Conservation (phyloP, 352 stramenopile genomes). For the Phytophthora tubulina region DNA sequence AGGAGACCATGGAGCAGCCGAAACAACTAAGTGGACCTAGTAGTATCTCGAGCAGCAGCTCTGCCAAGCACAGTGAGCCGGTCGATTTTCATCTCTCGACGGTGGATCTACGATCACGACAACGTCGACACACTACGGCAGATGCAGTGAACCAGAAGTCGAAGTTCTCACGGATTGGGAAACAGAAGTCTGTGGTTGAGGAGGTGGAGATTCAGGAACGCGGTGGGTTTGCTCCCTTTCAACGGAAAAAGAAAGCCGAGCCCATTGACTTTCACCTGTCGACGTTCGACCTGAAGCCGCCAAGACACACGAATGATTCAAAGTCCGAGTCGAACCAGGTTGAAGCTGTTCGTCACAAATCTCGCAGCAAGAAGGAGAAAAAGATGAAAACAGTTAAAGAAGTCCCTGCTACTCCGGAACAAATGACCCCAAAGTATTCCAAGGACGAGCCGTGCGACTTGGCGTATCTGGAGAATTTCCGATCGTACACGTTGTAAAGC, state of each 20-base stretch:
- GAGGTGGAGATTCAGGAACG: constrained; percentile 4
- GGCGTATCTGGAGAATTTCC: constrained; percentile 39
- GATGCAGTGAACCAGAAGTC: constrained; percentile 5
- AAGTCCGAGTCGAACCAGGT: constrained; percentile 12
- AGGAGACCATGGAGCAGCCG: constrained; percentile 3
- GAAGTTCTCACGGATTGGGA: neutral
- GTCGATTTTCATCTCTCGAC: constrained; percentile 34
- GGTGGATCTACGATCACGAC: constrained; percentile 21
- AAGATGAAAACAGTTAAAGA: constrained; percentile 12
- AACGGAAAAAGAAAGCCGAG: constrained; percentile 19
- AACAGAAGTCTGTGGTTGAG: constrained; percentile 1
- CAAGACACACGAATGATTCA: constrained; percentile 5
- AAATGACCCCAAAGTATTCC: constrained; percentile 23
- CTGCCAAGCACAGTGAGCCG: constrained; percentile 1
- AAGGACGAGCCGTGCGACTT: constrained; percentile 42
- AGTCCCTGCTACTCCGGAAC: neutral
- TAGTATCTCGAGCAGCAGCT: neutral
- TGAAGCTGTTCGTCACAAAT: neutral
- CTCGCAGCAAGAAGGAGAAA: constrained; percentile 21
- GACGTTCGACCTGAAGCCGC: constrained; percentile 38
- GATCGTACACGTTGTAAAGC: constrained; percentile 38
- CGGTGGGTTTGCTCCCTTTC: constrained; percentile 9
- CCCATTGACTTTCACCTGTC: constrained; percentile 45
- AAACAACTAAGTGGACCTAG: neutral
- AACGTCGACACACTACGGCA: constrained; percentile 28